Percentiles rank a stretch among this genome's conserved stretches.
Evolutionary conservation across 257 asterid species (phyloP).

Genomic region (Marsdenia floribunda): DNA sequence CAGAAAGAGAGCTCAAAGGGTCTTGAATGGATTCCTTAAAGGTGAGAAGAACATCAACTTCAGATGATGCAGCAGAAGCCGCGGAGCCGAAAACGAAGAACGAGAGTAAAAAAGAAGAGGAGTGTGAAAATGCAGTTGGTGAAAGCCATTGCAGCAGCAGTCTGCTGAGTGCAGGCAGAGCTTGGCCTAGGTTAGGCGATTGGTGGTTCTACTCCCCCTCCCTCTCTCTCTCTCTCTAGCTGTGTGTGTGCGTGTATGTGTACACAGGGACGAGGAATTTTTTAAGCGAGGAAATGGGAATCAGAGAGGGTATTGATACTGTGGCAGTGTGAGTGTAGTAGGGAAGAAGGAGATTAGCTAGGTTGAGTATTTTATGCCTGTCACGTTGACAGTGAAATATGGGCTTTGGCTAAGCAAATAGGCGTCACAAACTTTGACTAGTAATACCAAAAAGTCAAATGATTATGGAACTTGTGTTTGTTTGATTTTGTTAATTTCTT

Average conservation of each 20-base stretch:
- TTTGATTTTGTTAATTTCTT: not conserved
- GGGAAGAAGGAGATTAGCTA: not conserved
- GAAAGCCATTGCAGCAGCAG: constrained; percentile 20
- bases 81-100: constrained; percentile 23
- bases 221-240: too few relatives aligned
- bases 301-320: not conserved
- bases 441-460: not conserved
- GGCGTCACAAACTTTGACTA: constrained; percentile 3
- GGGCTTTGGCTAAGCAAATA: constrained; percentile 5
- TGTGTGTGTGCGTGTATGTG: not conserved
- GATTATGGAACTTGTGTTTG: not conserved
- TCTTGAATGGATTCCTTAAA: constrained; percentile 72
- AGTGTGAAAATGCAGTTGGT: constrained; percentile 31
- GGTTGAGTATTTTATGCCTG: not conserved
- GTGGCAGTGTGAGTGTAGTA: not conserved
- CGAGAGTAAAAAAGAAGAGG: constrained; percentile 38
- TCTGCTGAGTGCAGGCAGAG: not conserved
- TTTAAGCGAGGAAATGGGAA: not conserved
- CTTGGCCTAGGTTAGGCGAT: not conserved
- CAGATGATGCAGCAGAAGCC: constrained; percentile 42
- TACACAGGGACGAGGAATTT: not conserved
- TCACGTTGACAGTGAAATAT: constrained; percentile 10
- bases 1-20: constrained; percentile 44
- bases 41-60: constrained; percentile 55
- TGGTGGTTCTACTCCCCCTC: not conserved